These are phyloP conservation scores for Suhomyces chickasaworum DNA, from an alignment of 1,139 yeast species.

Conservation along the genomic window DNA sequence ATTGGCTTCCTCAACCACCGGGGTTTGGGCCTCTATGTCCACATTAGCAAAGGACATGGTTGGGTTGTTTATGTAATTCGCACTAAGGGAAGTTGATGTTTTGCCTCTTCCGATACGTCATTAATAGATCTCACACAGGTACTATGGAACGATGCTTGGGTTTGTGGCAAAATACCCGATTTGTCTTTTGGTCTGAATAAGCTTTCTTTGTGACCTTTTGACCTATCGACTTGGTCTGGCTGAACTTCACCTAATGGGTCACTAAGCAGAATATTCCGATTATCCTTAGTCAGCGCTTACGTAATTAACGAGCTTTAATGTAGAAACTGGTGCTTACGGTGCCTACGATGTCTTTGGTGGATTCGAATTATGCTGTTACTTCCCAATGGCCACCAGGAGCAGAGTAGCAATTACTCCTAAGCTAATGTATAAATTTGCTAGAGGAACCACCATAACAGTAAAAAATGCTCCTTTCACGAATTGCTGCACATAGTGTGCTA, in stretches of 20 bases:
- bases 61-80: not conserved
- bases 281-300: not conserved
- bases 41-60: constrained; percentile 62
- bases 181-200: too few relatives aligned
- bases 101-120: not conserved
- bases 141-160: too few relatives aligned
- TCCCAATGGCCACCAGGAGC: not conserved
- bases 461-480: not conserved
- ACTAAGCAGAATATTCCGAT: not conserved
- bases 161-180: too few relatives aligned
- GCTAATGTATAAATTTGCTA: not conserved
- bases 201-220: too few relatives aligned
- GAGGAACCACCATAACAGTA: not conserved
- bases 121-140: too few relatives aligned
- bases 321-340: too few relatives aligned
- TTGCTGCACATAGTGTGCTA: not conserved
- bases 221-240: too few relatives aligned
- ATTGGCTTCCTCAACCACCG: constrained; percentile 15
- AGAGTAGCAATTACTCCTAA: not conserved
- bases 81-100: not conserved
- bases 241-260: too few relatives aligned
- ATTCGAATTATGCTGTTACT: not conserved
- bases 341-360: too few relatives aligned
- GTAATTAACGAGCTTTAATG: too few relatives aligned
- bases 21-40: constrained; percentile 58